Evolutionary conservation across 257 asterid genomes (phyloP).

Genomic region (Paraleonurus japonicus): DNA sequence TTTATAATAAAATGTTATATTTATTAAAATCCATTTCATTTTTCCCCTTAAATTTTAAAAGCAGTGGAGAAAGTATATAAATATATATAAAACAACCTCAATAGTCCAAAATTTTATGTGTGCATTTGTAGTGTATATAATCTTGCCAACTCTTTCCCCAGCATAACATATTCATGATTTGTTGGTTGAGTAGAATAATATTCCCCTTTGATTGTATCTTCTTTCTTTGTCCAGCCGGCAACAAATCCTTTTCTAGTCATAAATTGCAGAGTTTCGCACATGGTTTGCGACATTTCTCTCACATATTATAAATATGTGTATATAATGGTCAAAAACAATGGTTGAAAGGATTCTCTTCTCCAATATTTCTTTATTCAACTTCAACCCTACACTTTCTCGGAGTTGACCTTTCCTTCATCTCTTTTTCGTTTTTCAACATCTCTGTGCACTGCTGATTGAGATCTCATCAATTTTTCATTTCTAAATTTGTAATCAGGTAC

Average conservation of each 20-base stretch:
- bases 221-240: background rate
- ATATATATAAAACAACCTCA: background rate
- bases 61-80: no score
- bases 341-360: conserved; percentile 13
- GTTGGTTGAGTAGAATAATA: background rate
- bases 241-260: conserved; percentile 2
- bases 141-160: conserved; percentile 14
- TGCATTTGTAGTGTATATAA: background rate
- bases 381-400: background rate
- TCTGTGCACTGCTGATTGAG: background rate
- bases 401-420: conserved; percentile 22
- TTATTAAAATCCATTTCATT: no score
- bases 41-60: no score
- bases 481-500: conserved; percentile 21
- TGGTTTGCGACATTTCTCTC: conserved; percentile 11
- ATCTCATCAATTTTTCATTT: conserved; percentile 9
- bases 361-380: background rate
- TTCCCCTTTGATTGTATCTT: background rate
- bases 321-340: conserved; percentile 24
- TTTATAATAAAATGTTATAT: no score
- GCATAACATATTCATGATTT: conserved; percentile 9
- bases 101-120: background rate
- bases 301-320: background rate
- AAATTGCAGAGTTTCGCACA: conserved; percentile 24
- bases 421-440: conserved; percentile 8